Evolutionary conservation across 768 basidiomycete species (phyloP).

Genomic region (Amylocystis lapponica): DNA sequence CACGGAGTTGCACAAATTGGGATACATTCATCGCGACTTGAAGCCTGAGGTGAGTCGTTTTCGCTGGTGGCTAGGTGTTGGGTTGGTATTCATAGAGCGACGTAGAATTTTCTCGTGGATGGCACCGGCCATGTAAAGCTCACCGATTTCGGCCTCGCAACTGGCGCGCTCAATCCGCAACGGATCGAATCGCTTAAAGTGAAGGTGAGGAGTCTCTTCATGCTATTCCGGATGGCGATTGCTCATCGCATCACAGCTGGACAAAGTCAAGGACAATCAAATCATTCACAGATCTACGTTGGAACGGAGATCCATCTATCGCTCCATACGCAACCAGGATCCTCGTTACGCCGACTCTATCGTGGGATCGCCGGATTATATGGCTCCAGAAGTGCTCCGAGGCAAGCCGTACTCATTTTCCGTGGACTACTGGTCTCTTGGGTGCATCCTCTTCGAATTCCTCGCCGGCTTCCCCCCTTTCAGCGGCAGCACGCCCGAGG

Average conservation of each 20-base stretch:
- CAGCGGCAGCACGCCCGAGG: slow-evolving; percentile 90
- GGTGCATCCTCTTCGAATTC: slow-evolving; percentile 97
- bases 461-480: slow-evolving; percentile 97
- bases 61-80: neutral
- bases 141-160: slow-evolving; percentile 96
- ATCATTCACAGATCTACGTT: slow-evolving; percentile 87
- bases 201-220: slow-evolving; percentile 49
- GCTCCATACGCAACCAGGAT: slow-evolving; percentile 84
- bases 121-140: slow-evolving; percentile 94
- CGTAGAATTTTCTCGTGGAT: slow-evolving; percentile 94
- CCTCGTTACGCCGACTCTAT: slow-evolving; percentile 95
- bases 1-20: slow-evolving; percentile 91
- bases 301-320: slow-evolving; percentile 92
- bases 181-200: slow-evolving; percentile 92
- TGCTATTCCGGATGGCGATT: slow-evolving; percentile 1
- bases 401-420: slow-evolving; percentile 94
- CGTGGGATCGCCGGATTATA: slow-evolving; percentile 97
- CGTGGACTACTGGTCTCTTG: slow-evolving; percentile 98
- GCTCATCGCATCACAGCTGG: slow-evolving; percentile 50
- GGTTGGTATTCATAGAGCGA: neutral
- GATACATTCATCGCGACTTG: slow-evolving; percentile 96
- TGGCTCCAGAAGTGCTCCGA: slow-evolving; percentile 92
- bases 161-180: slow-evolving; percentile 90
- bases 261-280: slow-evolving; percentile 93
- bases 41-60: slow-evolving; percentile 82